Percentiles rank a stretch among this genome's conserved stretches.
phyloP scores from a whole-genome alignment of 371 early-diverging fungal genomes.

The Rhizopus arrhizus region DNA sequence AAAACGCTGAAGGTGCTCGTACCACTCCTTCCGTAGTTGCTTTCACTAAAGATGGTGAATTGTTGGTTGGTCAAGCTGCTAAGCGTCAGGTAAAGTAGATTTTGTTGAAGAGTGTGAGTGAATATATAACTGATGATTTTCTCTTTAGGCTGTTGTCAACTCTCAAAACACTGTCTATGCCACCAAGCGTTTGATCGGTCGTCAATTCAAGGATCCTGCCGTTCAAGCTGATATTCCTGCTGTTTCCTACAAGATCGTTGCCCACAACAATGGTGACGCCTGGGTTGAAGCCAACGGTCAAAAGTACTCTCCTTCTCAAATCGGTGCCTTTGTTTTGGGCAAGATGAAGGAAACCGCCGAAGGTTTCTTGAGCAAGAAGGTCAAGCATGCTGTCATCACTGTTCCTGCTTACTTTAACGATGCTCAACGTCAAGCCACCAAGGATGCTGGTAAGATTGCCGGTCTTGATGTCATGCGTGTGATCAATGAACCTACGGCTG shows the following conservation, averaged over 20 bases:
- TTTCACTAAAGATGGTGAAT: slow-evolving; percentile 83
- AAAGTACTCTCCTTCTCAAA: slow-evolving; percentile 94
- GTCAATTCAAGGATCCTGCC: slow-evolving; percentile 84
- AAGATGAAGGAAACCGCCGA: slow-evolving; percentile 96
- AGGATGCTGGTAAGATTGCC: slow-evolving; percentile 94
- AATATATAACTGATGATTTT: not conserved
- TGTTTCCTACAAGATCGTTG: slow-evolving; percentile 88
- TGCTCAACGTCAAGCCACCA: slow-evolving; percentile 97
- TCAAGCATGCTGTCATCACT: slow-evolving; percentile 84
- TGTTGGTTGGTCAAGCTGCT: slow-evolving; percentile 91
- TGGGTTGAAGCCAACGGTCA: slow-evolving; percentile 93
- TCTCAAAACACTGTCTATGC: slow-evolving; percentile 92
- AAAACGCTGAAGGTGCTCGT: slow-evolving; percentile 89
- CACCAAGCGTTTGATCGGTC: slow-evolving; percentile 95
- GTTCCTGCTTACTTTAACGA: slow-evolving; percentile 85
- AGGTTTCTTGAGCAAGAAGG: slow-evolving; percentile 78
- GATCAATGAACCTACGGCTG: slow-evolving; percentile 98
- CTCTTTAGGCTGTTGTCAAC: slow-evolving; percentile 79
- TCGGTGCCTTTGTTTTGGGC: slow-evolving; percentile 92
- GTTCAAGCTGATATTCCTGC: slow-evolving; percentile 85
- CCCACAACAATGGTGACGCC: slow-evolving; percentile 92
- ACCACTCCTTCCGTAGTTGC: slow-evolving; percentile 97
- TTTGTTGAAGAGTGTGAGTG: slow-evolving; percentile 1
- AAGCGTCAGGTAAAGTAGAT: slow-evolving; percentile 66
- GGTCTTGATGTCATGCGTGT: slow-evolving; percentile 95